Evolutionary conservation across 495 filamentous ascomycete genomes (phyloP).

Genomic region (Aspergillus taichungensis): DNA sequence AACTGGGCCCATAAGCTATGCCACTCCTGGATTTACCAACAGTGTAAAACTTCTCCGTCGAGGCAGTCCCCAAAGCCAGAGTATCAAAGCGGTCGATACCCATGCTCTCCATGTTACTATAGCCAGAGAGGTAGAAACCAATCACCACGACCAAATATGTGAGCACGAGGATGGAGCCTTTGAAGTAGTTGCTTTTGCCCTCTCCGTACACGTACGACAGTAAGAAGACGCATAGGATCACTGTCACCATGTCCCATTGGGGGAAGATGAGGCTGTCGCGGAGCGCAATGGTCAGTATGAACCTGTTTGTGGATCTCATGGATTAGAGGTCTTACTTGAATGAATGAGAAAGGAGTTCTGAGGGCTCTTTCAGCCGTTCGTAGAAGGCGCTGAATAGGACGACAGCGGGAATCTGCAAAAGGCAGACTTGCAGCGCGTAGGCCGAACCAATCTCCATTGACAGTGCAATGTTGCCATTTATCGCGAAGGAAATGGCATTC

Average conservation of each 20-base stretch:
- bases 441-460: constrained; percentile 99
- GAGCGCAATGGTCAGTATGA: not conserved
- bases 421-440: constrained; percentile 93
- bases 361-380: constrained; percentile 37
- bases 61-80: constrained; percentile 40
- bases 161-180: constrained; percentile 86
- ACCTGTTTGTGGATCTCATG: not conserved
- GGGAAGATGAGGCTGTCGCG: constrained; percentile 78
- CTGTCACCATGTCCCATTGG: constrained; percentile 98
- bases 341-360: constrained; percentile 62
- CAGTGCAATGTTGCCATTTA: constrained; percentile 99
- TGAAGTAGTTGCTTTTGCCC: constrained; percentile 68
- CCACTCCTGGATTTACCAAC: constrained; percentile 27
- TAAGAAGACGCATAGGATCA: constrained; percentile 95
- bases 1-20: constrained; percentile 18
- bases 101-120: constrained; percentile 50
- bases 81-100: constrained; percentile 65
- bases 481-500: constrained; percentile 99
- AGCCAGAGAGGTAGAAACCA: constrained; percentile 84
- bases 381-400: constrained; percentile 80
- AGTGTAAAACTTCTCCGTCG: constrained; percentile 31
- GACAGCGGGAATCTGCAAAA: constrained; percentile 91
- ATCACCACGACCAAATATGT: constrained; percentile 88
- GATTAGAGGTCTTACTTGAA: constrained; percentile 51
- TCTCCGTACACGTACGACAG: constrained; percentile 97